phyloP scores from a whole-genome alignment of 2,329 filamentous ascomycete species.

The Calonectria pauciramosa region DNA sequence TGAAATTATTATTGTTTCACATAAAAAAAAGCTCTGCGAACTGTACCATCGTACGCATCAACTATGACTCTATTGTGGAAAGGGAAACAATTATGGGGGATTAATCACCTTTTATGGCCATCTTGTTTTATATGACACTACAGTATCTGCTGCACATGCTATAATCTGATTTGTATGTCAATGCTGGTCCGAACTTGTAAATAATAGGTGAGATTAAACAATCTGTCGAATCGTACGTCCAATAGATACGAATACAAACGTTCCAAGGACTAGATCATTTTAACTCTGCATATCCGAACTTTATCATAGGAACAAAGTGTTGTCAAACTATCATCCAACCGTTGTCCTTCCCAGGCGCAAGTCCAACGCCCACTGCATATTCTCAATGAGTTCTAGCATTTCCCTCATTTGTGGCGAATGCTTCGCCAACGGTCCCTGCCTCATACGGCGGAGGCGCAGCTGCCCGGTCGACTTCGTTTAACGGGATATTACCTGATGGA shows the following conservation, averaged over 20 bases:
- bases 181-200: too few relatives aligned
- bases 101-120: not conserved
- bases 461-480: not conserved
- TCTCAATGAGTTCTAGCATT: not conserved
- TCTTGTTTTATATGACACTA: not conserved
- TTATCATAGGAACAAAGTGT: too few relatives aligned
- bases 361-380: not conserved
- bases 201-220: not conserved
- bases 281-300: too few relatives aligned
- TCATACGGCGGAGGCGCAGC: not conserved
- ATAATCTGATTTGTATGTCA: not conserved
- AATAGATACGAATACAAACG: too few relatives aligned
- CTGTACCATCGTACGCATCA: too few relatives aligned
- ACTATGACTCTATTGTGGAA: not conserved
- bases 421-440: not conserved
- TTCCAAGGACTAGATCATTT: too few relatives aligned
- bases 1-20: not conserved
- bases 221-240: not conserved
- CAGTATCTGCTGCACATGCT: not conserved
- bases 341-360: too few relatives aligned
- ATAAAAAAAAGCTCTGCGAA: not conserved
- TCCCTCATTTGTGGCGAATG: not conserved
- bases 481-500: not conserved
- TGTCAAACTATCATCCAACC: too few relatives aligned
- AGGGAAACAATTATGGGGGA: too few relatives aligned